Base-by-base conservation (phyloP, 2,329 filamentous ascomycete genomes). In the Aureobasidium sp. region DNA sequence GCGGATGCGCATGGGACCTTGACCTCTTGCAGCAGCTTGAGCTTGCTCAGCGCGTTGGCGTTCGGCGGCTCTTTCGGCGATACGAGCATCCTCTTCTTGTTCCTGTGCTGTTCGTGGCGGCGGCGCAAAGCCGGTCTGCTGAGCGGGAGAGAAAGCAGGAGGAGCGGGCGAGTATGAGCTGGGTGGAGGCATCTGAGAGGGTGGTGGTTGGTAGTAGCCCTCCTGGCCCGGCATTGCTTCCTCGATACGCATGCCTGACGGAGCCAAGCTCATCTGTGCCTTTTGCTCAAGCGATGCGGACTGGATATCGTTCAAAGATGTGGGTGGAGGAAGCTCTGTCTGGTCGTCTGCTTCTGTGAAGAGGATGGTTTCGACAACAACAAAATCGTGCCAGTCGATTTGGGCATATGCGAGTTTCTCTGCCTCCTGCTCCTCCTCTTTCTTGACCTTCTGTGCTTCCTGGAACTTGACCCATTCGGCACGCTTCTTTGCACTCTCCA, bases 301-400 rank as follows among this genome's bases (percentile, higher is more conserved):
- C 72, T 97, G 92, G 19, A 99, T 80, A 68, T 99, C 94, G 64
- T 90, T 89, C 43, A 96, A 84, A 5, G 88, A 91, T 4, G 90
- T 94, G 1, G 94, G 94, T 1, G 92, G 88, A 33, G 93, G 92
- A 11, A 99, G 84, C 64, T 94, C 87, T 38, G 86, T 84, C 64
- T 89, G 83, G 66, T 96, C 92, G 72, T 99, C 94, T 40, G 84
- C 83, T 66, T 96, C 92, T 61, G 85, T 91, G 73, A 99, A 99
- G 17, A 90, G 80, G 58, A 99, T 92, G 0, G 92, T 96, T 74
- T 96, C 94, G 46, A 96, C 91, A 21, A 99, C 88, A 35, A 93
- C 87, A 68, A 99, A 99, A 71, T 97, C 93, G 70, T 95, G 90
- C 94, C 94, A 99, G 74, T 99, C 94, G 64, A 99, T 94, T 67